Evolutionary conservation across 2,329 filamentous ascomycete species (phyloP).

Genomic region (Sporothrix inflata): DNA sequence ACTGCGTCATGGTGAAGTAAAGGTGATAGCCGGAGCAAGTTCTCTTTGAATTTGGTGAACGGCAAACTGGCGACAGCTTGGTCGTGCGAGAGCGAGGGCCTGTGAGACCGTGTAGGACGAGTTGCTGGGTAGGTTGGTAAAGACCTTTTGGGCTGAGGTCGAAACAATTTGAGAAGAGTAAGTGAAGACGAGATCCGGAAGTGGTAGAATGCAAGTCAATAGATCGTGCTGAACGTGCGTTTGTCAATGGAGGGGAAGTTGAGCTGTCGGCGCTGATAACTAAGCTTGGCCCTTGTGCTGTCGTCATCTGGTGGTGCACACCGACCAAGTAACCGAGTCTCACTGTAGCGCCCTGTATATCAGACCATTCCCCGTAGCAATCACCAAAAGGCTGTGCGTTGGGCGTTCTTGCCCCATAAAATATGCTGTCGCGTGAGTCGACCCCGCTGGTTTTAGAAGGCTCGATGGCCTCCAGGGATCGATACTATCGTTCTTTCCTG

Average conservation of each 20-base stretch:
- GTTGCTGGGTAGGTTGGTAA: not conserved
- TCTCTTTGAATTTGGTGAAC: not conserved
- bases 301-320: conserved; percentile 20
- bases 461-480: conserved; percentile 17
- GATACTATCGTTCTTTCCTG: not conserved
- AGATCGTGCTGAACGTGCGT: not conserved
- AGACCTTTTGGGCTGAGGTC: not conserved
- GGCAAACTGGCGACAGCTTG: not conserved
- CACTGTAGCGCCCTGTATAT: not conserved
- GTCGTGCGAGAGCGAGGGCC: not conserved
- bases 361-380: not conserved
- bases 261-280: conserved; percentile 8
- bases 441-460: not conserved
- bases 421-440: not conserved
- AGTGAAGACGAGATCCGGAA: not conserved
- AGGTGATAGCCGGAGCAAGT: not conserved
- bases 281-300: conserved; percentile 18
- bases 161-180: not conserved
- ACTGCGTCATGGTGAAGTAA: conserved; percentile 52
- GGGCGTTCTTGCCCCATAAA: not conserved
- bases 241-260: conserved; percentile 19
- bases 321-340: too few relatives aligned
- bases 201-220: not conserved
- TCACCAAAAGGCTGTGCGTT: not conserved
- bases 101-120: not conserved